Conservation (phyloP, 2,329 filamentous ascomycete species). For the Scopulariopsis brevicaulis region DNA sequence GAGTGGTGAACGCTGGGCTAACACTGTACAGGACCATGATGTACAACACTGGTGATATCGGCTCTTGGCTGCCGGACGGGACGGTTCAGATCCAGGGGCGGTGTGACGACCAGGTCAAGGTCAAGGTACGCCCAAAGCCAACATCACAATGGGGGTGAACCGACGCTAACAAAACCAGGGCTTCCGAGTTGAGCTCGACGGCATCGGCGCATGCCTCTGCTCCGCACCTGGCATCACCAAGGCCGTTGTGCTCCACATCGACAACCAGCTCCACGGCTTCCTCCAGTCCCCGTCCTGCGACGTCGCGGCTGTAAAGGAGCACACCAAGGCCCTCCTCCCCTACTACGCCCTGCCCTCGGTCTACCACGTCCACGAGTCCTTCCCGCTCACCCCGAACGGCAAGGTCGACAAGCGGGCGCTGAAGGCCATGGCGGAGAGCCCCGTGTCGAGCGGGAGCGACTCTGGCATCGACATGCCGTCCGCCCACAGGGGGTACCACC, state of each 20-base stretch:
- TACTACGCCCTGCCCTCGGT: slow-evolving; percentile 42
- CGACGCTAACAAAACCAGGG: slow-evolving; percentile 21
- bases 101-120: slow-evolving; percentile 50
- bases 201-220: slow-evolving; percentile 38
- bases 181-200: slow-evolving; percentile 49
- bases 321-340: slow-evolving; percentile 31
- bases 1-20: slow-evolving; percentile 2
- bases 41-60: slow-evolving; percentile 51
- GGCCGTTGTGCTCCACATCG: slow-evolving; percentile 33
- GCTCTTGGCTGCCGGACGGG: slow-evolving; percentile 39
- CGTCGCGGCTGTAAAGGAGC: slow-evolving; percentile 22
- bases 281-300: slow-evolving; percentile 24
- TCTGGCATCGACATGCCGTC: not conserved
- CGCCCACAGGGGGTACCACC: not conserved
- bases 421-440: slow-evolving; percentile 17
- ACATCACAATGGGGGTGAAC: not conserved
- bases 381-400: slow-evolving; percentile 42
- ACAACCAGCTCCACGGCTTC: slow-evolving; percentile 38
- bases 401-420: slow-evolving; percentile 43
- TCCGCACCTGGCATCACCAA: slow-evolving; percentile 31
- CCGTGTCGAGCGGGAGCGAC: slow-evolving; percentile 12
- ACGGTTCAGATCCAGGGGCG: slow-evolving; percentile 43
- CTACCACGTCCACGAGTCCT: slow-evolving; percentile 26
- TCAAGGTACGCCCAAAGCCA: slow-evolving; percentile 27
- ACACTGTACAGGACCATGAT: slow-evolving; percentile 26